Evolutionary conservation across 2,329 filamentous ascomycete genomes (phyloP).

Genomic region (Fusarium euwallaceae): DNA sequence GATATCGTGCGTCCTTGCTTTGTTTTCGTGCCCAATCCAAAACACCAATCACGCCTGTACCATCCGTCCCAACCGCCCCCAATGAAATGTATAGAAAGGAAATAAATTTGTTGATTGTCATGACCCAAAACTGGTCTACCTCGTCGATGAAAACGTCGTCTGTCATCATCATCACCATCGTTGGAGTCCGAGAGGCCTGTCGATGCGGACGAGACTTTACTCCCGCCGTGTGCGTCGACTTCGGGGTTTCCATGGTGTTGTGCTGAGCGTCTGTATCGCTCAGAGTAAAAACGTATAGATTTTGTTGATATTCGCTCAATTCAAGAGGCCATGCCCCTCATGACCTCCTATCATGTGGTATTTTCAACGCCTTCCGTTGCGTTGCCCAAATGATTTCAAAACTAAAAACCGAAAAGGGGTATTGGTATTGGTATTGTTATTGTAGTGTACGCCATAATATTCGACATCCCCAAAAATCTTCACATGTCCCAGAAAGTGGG

Average conservation of each 20-base stretch:
- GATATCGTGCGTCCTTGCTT: slow-evolving; percentile 19
- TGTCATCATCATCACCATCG: slow-evolving; percentile 45
- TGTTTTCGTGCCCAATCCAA: slow-evolving; percentile 29
- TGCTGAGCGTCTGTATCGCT: slow-evolving; percentile 36
- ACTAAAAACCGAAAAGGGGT: slow-evolving; percentile 46
- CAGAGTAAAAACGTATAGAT: slow-evolving; percentile 46
- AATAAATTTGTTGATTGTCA: slow-evolving; percentile 30
- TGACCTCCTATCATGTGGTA: slow-evolving; percentile 38
- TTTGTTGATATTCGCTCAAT: slow-evolving; percentile 40
- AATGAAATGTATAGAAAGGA: slow-evolving; percentile 24
- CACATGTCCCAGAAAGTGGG: slow-evolving; percentile 54
- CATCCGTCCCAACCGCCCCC: slow-evolving; percentile 17
- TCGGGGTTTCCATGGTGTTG: slow-evolving; percentile 16
- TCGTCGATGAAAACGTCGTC: slow-evolving; percentile 39
- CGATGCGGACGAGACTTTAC: neutral
- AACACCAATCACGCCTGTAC: slow-evolving; percentile 39
- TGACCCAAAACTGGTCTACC: slow-evolving; percentile 31
- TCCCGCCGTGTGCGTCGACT: neutral
- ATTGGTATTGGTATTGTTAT: neutral
- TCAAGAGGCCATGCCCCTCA: slow-evolving; percentile 35
- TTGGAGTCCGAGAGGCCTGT: slow-evolving; percentile 18
- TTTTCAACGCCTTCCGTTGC: slow-evolving; percentile 46
- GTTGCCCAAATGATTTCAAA: slow-evolving; percentile 40
- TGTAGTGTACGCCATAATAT: slow-evolving; percentile 50
- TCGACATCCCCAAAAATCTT: slow-evolving; percentile 40